Conservation (phyloP, 179 eudicot genomes). For the Drosera spatulata region DNA sequence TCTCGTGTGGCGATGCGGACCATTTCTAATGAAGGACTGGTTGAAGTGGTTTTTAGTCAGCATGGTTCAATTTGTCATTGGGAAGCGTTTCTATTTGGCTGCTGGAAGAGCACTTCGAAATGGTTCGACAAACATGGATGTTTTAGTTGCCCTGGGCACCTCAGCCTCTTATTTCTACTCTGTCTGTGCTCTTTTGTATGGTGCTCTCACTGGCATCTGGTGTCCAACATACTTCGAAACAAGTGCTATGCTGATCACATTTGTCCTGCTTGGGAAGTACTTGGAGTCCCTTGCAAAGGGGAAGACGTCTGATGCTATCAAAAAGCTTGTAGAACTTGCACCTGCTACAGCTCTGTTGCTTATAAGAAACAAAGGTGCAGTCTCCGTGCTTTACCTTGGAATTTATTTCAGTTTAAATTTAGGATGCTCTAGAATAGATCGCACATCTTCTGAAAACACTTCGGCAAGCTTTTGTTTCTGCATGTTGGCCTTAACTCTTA, state of each 20-base stretch:
- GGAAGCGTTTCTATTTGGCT: constrained; percentile 26
- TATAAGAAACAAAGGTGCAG: constrained; percentile 39
- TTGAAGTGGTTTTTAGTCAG: constrained; percentile 25
- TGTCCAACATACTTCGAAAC: constrained; percentile 33
- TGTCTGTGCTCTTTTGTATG: constrained; percentile 77
- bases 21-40: constrained; percentile 95
- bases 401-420: constrained; percentile 54
- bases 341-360: constrained; percentile 79
- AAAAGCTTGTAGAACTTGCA: constrained; percentile 80
- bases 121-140: constrained; percentile 97
- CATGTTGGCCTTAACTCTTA: no score
- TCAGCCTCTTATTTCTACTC: constrained; percentile 74
- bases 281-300: constrained; percentile 95
- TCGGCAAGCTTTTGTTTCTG: no score
- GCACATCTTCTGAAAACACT: no score
- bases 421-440: neutral
- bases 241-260: constrained; percentile 90
- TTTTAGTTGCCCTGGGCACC: constrained; percentile 28
- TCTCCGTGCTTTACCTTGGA: constrained; percentile 43
- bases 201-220: constrained; percentile 57
- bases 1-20: constrained; percentile 77
- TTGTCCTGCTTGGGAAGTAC: constrained; percentile 89
- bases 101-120: constrained; percentile 88
- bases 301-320: constrained; percentile 93
- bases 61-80: no score